These are phyloP conservation scores for Arthrobotrys pseudoclavata DNA, from an alignment of 2,329 filamentous ascomycete species.

Conservation along the genomic window DNA sequence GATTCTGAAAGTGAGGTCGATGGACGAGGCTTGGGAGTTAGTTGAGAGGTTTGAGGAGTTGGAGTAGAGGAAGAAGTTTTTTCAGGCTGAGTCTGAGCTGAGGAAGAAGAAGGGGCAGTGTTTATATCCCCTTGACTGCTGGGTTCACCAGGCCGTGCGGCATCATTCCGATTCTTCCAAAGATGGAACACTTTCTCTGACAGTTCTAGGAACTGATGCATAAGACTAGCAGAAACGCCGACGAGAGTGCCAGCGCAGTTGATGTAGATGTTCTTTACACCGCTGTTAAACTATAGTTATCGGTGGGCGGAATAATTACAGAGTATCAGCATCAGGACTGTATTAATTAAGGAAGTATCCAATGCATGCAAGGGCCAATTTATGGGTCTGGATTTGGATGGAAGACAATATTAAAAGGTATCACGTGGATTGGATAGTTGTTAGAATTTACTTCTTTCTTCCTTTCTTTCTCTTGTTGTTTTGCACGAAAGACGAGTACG, in stretches of 20 bases:
- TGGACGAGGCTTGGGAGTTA: neutral
- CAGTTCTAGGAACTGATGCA: slow-evolving; percentile 45
- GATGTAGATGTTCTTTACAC: slow-evolving; percentile 43
- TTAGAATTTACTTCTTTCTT: slow-evolving; percentile 6
- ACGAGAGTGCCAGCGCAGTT: slow-evolving; percentile 48
- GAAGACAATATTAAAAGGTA: neutral
- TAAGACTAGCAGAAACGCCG: slow-evolving; percentile 29
- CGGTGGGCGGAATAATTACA: slow-evolving; percentile 3
- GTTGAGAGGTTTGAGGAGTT: neutral
- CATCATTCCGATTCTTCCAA: slow-evolving; percentile 48
- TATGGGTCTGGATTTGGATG: neutral
- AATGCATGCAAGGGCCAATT: slow-evolving; percentile 4
- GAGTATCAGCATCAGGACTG: neutral
- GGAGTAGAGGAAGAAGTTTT: neutral
- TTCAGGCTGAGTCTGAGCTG: neutral
- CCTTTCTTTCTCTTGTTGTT: neutral
- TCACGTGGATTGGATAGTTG: slow-evolving; percentile 7
- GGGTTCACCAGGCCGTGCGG: slow-evolving; percentile 27
- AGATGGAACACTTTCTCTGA: slow-evolving; percentile 53
- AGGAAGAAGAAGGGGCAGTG: neutral
- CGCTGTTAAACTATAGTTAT: slow-evolving; percentile 26
- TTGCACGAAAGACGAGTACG: slow-evolving; percentile 3
- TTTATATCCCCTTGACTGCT: neutral
- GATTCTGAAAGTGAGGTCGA: neutral
- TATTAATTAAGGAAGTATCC: neutral